phyloP scores from a whole-genome alignment of 129 eudicot genomes.

The Calendula officinalis region DNA sequence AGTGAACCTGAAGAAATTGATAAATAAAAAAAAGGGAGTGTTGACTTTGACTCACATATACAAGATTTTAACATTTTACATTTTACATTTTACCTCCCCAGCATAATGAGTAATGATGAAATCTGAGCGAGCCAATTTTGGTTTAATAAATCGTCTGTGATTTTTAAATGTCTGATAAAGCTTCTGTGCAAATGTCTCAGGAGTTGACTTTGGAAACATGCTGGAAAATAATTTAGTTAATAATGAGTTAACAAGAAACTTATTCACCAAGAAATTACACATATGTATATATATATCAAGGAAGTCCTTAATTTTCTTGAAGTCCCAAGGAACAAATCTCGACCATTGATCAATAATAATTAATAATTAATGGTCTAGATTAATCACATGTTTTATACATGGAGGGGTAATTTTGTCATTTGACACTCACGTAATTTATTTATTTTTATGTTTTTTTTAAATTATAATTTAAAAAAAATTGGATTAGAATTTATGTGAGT shows the following conservation, averaged over 20 bases:
- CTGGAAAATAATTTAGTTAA: constrained; percentile 48
- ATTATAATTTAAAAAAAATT: too few species aligned
- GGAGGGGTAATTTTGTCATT: too few species aligned
- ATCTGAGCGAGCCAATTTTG: constrained; percentile 89
- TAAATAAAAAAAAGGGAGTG: background rate
- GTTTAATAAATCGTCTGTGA: constrained; percentile 80
- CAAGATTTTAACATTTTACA: background rate
- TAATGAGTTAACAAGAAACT: constrained; percentile 20
- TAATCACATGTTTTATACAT: too few species aligned
- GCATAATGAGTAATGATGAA: constrained; percentile 96
- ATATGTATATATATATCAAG: constrained; percentile 10
- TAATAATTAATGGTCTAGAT: too few species aligned
- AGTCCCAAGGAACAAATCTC: too few species aligned
- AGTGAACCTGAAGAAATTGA: constrained; percentile 61
- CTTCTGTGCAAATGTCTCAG: constrained; percentile 91
- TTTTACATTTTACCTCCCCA: constrained; percentile 68
- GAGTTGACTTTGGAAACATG: constrained; percentile 98
- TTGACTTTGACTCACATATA: background rate
- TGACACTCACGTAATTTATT: too few species aligned
- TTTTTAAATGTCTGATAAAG: constrained; percentile 80
- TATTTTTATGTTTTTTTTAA: too few species aligned
- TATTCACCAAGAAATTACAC: constrained; percentile 8
- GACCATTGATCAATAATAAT: too few species aligned
- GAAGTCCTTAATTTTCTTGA: too few species aligned
- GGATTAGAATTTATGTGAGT: too few species aligned